These are phyloP conservation scores for Populus simonii DNA, from an alignment of 345 rosid genomes.

Conservation along the genomic window DNA sequence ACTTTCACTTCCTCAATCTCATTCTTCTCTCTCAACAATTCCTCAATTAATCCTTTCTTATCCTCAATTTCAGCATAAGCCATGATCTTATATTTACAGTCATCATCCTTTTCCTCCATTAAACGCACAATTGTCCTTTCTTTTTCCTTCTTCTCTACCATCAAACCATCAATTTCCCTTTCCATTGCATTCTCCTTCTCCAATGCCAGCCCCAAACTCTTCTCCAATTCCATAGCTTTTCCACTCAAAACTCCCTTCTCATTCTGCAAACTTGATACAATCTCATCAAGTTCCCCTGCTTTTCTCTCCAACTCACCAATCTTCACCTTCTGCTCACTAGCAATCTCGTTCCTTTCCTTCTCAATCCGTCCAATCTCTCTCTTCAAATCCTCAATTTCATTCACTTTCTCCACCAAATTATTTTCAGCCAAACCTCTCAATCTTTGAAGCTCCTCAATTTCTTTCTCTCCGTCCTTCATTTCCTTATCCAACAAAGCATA, in stretches of 20 bases:
- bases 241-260: constrained; percentile 41
- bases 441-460: constrained; percentile 19
- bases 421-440: constrained; percentile 36
- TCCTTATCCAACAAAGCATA: constrained; percentile 32
- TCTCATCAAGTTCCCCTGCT: constrained; percentile 24
- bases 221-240: constrained; percentile 45
- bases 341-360: constrained; percentile 41
- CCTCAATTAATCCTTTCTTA: constrained; percentile 32
- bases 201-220: constrained; percentile 29
- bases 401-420: constrained; percentile 23
- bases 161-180: constrained; percentile 37
- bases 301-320: constrained; percentile 42
- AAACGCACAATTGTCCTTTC: constrained; percentile 35
- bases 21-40: constrained; percentile 37
- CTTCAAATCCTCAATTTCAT: constrained; percentile 36
- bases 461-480: constrained; percentile 27
- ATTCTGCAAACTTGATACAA: constrained; percentile 22
- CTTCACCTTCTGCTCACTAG: constrained; percentile 22
- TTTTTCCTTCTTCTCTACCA: constrained; percentile 34
- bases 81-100: constrained; percentile 21
- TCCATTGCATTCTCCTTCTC: constrained; percentile 39
- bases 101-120: constrained; percentile 24
- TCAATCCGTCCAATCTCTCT: constrained; percentile 27
- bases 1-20: constrained; percentile 42
- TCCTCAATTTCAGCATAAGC: constrained; percentile 22